phyloP scores from a whole-genome alignment of 768 basidiomycete genomes.

The Termitomyces titanicus region DNA sequence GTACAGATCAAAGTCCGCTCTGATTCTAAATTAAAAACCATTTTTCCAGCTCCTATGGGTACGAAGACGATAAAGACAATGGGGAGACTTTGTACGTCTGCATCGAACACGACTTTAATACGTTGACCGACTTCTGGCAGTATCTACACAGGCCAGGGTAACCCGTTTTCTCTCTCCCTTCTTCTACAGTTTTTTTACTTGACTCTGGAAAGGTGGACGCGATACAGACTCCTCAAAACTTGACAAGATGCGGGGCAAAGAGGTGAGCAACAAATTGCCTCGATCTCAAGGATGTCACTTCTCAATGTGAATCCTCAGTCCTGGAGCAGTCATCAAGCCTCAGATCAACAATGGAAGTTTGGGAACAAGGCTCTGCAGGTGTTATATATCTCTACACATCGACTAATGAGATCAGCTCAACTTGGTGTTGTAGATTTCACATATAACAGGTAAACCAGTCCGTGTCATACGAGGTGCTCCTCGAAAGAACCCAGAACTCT shows the following conservation, averaged over 20 bases:
- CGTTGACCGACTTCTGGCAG: conserved; percentile 6
- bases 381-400: not conserved
- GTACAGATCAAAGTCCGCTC: not conserved
- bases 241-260: conserved; percentile 14
- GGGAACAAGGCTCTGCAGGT: conserved; percentile 21
- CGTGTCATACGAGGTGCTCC: conserved; percentile 33
- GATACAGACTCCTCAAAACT: conserved; percentile 3
- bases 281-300: not conserved
- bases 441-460: conserved; percentile 25
- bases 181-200: not conserved
- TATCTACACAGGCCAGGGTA: conserved; percentile 20
- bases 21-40: not conserved
- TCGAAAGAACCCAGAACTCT: not conserved
- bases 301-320: not conserved
- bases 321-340: conserved; percentile 32
- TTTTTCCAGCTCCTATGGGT: conserved; percentile 28
- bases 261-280: conserved; percentile 2
- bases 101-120: not conserved
- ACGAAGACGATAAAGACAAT: conserved; percentile 35
- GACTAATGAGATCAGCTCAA: not conserved
- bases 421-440: conserved; percentile 23
- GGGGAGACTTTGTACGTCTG: conserved; percentile 33
- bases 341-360: conserved; percentile 20
- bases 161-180: not conserved
- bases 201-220: conserved; percentile 12